phyloP scores from a whole-genome alignment of 176 grass and related monocot genomes.

The Aegilops longissima region DNA sequence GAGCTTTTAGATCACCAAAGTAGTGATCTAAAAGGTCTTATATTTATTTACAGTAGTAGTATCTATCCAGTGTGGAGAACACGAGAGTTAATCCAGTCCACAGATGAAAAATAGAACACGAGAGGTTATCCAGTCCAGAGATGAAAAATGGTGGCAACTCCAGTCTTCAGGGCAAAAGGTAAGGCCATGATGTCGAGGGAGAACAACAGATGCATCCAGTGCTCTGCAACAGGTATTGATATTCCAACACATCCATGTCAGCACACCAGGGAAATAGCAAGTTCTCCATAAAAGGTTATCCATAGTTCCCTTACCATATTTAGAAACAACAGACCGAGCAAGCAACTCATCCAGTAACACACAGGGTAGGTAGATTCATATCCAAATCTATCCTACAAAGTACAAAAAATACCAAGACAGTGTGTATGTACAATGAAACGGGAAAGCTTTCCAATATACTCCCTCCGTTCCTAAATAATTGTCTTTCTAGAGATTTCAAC shows the following conservation, averaged over 20 bases:
- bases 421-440: not conserved
- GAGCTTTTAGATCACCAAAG: too few species aligned
- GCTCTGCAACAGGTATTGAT: not conserved
- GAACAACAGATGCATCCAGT: not conserved
- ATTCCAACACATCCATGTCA: not conserved
- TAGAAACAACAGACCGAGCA: not conserved
- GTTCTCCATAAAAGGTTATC: not conserved
- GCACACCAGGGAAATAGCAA: not conserved
- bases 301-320: not conserved
- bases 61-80: not conserved
- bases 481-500: too few species aligned
- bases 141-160: not conserved
- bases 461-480: too few species aligned
- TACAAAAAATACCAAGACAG: not conserved
- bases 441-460: not conserved
- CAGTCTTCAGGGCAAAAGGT: not conserved
- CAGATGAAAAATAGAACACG: not conserved
- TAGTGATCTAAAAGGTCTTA: too few species aligned
- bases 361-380: not conserved
- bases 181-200: not conserved
- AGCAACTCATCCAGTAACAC: not conserved
- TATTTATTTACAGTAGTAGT: not conserved
- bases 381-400: not conserved
- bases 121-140: not conserved
- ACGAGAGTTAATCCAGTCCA: constrained; percentile 1